These are phyloP conservation scores for Cryptosporidium tyzzeri DNA, from an alignment of 169 alveolate species.

Conservation along the genomic window DNA sequence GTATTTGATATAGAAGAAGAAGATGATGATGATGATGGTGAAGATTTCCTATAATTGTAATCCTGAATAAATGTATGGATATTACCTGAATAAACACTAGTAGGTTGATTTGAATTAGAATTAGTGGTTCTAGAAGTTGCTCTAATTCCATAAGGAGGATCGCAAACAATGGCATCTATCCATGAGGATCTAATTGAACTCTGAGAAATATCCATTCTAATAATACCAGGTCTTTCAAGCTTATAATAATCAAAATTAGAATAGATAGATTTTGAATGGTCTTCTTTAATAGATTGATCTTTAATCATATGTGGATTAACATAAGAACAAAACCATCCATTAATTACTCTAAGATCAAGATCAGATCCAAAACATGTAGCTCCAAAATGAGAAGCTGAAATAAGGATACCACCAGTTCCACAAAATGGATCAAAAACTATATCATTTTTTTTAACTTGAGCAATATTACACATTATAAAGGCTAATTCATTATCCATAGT, in stretches of 20 bases:
- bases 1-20: not conserved
- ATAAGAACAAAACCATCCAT: conserved; percentile 88
- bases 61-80: conserved; percentile 4
- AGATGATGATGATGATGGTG: not conserved
- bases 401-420: conserved; percentile 96
- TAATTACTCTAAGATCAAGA: conserved; percentile 93
- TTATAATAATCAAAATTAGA: conserved; percentile 89
- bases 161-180: conserved; percentile 96
- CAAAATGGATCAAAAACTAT: conserved; percentile 95
- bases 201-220: conserved; percentile 78
- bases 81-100: not conserved
- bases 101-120: not conserved
- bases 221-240: conserved; percentile 86
- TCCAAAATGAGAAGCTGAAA: conserved; percentile 91
- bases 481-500: conserved; percentile 95
- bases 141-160: conserved; percentile 97
- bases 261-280: conserved; percentile 82
- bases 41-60: conserved; percentile 6
- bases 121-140: conserved; percentile 85
- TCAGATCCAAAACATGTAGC: conserved; percentile 95
- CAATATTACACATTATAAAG: conserved; percentile 94
- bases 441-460: conserved; percentile 83
- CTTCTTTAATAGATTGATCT: conserved; percentile 72
- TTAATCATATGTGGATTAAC: conserved; percentile 83
- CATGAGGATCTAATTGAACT: conserved; percentile 77